phyloP scores from a whole-genome alignment of 441 rosid genomes.

The Euphorbia schlechtendalii region DNA sequence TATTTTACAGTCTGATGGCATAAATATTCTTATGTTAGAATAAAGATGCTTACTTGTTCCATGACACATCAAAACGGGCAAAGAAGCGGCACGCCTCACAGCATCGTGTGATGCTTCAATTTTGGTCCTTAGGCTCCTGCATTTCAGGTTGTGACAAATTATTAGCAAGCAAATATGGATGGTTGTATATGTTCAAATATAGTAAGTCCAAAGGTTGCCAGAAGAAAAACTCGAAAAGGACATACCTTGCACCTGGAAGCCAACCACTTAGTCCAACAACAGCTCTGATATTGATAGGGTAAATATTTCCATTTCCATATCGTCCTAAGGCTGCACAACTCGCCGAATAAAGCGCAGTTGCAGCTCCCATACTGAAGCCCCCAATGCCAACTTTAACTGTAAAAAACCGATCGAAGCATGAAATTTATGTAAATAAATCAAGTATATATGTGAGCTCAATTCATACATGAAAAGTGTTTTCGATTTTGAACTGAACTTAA shows the following conservation, averaged over 20 bases:
- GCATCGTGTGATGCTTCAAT: conserved; percentile 47
- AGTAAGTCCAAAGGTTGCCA: conserved; percentile 8
- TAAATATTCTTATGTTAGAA: background rate
- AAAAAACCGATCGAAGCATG: background rate
- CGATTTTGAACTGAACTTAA: too few relatives aligned
- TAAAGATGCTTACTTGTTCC: conserved; percentile 49
- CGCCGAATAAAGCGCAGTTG: conserved; percentile 78
- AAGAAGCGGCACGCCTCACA: conserved; percentile 54
- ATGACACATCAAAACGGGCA: conserved; percentile 76
- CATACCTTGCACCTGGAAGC: conserved; percentile 89
- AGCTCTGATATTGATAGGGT: conserved; percentile 57
- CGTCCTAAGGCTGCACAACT: conserved; percentile 64
- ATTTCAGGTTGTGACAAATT: conserved; percentile 9
- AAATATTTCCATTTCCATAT: conserved; percentile 57
- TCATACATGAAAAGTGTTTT: too few relatives aligned
- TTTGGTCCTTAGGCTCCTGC: conserved; percentile 60
- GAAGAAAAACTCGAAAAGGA: background rate
- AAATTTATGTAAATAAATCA: background rate
- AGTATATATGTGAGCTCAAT: background rate
- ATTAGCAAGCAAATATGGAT: background rate
- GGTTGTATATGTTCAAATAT: background rate
- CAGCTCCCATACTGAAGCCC: conserved; percentile 99
- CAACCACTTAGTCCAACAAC: conserved; percentile 84
- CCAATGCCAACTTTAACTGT: conserved; percentile 93
- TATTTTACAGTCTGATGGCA: background rate